Conservation (phyloP, 2,329 filamentous ascomycete genomes). For the Parasarocladium wereldwijsianum region DNA sequence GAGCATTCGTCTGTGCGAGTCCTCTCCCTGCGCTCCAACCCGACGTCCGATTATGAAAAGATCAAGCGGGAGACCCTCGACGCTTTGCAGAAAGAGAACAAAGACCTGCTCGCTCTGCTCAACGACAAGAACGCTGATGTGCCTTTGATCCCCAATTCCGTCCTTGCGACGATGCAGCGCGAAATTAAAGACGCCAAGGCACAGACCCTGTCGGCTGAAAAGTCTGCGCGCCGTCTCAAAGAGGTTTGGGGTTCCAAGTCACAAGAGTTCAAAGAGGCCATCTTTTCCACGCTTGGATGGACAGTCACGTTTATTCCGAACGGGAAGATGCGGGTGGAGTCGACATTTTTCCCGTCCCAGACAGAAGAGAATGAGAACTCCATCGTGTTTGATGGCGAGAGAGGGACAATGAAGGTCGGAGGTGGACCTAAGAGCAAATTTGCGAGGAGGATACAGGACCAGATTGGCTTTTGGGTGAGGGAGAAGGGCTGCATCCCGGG, state of each 20-base stretch:
- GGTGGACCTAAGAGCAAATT: conserved; percentile 81
- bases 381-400: conserved; percentile 80
- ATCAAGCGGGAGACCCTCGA: conserved; percentile 70
- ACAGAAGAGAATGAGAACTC: conserved; percentile 57
- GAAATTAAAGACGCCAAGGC: conserved; percentile 59
- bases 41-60: conserved; percentile 71
- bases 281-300: conserved; percentile 85
- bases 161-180: conserved; percentile 60
- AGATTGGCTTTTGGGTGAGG: conserved; percentile 92
- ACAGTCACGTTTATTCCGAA: conserved; percentile 95
- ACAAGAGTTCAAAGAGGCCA: conserved; percentile 87
- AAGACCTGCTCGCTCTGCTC: conserved; percentile 64
- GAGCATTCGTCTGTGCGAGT: conserved; percentile 65
- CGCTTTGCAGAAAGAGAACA: conserved; percentile 70
- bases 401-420: conserved; percentile 94
- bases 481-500: conserved; percentile 88
- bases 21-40: conserved; percentile 79
- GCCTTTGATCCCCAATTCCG: conserved; percentile 59
- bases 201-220: conserved; percentile 60
- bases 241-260: conserved; percentile 88
- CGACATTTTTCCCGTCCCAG: conserved; percentile 60
- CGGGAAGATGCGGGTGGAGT: conserved; percentile 84
- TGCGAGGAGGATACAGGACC: conserved; percentile 66
- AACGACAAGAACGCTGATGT: conserved; percentile 27
- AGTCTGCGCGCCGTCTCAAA: conserved; percentile 72